Evolutionary conservation across 2,329 filamentous ascomycete genomes (phyloP), one percentile per base, ranked within the genome.

Genomic region (Epichloe coenophiala): DNA sequence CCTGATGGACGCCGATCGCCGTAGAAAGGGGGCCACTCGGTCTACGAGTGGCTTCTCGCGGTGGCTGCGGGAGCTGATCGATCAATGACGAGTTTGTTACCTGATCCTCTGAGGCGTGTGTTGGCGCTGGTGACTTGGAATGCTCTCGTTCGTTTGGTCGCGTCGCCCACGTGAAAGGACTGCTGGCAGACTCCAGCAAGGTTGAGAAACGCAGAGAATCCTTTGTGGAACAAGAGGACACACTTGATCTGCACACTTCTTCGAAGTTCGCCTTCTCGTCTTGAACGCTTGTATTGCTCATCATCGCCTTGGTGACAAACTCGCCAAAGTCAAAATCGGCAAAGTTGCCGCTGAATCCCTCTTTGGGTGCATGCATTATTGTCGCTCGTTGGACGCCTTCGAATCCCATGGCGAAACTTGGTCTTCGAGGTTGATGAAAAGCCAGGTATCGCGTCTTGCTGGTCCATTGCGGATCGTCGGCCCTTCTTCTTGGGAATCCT

Each of bases 391-490:
- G 53, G n/a, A 49, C 44, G 23, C 55, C 53, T 11, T 61, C 59
- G n/a, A 60, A 54, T 5, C 55, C 70, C 64, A 73, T 72, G 4
- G 71, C 69, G 49, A 77, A 65, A 56, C 76, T 79, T 44, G 67
- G 66, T 37, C 71, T 66, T 19, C 70, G 66, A 2, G 72, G 66
- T 0, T 68, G 65, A 54, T 68, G 67, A 19, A 74, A 69, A 0
- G 71, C 71, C 13, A 75, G 57, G 74, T 76, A 42, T 79, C 74
- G 35, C 75, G 71, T 58, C 71, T 74, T 3, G 75, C 73, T n/a
- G 59, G 56, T 0, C 76, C 71, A 42, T 71, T 71, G 36, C 68
- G 70, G 39, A 78, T 71, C 4, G 75, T 61, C 1, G 74, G 73
- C 56, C 35, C 60, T 51, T 60, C 65, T 4, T 19, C 36, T 51